phyloP scores from a whole-genome alignment of 2,329 filamentous ascomycete genomes.

The Verruconis gallopava region DNA sequence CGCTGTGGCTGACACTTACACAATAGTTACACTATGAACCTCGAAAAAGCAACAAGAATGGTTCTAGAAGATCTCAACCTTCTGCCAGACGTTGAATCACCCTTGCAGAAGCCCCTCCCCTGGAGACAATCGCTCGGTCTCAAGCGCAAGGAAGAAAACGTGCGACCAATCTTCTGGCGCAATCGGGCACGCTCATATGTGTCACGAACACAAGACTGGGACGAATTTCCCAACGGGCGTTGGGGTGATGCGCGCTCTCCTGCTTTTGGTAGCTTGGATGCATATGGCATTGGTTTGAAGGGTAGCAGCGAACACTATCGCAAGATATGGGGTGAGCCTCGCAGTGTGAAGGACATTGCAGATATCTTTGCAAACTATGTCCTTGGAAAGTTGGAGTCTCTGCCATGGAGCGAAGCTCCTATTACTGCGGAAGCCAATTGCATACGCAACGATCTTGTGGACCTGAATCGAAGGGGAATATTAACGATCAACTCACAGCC shows the following conservation, averaged over 20 bases:
- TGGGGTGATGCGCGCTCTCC: slow-evolving; percentile 97
- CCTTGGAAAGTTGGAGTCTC: slow-evolving; percentile 60
- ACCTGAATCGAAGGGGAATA: slow-evolving; percentile 74
- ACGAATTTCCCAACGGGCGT: slow-evolving; percentile 95
- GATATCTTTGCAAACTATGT: slow-evolving; percentile 78
- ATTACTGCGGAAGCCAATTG: slow-evolving; percentile 71
- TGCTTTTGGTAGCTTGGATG: slow-evolving; percentile 88
- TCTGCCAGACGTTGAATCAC: slow-evolving; percentile 62
- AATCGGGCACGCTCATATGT: slow-evolving; percentile 95
- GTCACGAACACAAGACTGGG: slow-evolving; percentile 92
- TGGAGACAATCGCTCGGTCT: slow-evolving; percentile 92
- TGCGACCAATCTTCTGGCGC: slow-evolving; percentile 96
- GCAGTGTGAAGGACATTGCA: slow-evolving; percentile 65
- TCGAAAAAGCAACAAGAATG: slow-evolving; percentile 87
- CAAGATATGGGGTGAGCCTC: slow-evolving; percentile 84
- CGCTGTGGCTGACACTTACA: too few species aligned
- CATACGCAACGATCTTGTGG: slow-evolving; percentile 64
- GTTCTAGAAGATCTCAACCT: slow-evolving; percentile 81
- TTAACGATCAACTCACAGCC: slow-evolving; percentile 97
- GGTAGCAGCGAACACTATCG: slow-evolving; percentile 94
- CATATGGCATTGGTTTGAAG: slow-evolving; percentile 85
- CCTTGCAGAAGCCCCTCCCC: slow-evolving; percentile 78
- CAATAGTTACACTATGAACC: slow-evolving; percentile 95
- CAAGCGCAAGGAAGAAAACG: slow-evolving; percentile 81
- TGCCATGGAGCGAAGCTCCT: slow-evolving; percentile 89